phyloP scores from a whole-genome alignment of 148 eudicot genomes.

The Cornus florida region DNA sequence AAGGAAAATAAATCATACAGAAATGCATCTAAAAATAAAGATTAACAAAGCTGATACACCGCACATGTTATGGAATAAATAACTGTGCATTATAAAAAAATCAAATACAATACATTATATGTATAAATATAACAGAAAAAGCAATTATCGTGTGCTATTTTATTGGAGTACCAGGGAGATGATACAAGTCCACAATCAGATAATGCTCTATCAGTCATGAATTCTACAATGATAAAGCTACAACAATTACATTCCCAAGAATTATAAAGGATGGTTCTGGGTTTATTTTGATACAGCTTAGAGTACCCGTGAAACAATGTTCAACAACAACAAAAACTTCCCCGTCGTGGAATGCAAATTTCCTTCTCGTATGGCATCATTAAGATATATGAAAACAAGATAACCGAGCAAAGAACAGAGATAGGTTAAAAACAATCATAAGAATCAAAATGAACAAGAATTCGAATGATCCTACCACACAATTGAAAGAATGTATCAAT shows the following conservation, averaged over 20 bases:
- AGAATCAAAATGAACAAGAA: constrained; percentile 45
- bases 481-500: constrained; percentile 33
- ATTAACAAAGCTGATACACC: neutral
- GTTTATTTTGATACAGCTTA: constrained; percentile 39
- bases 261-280: constrained; percentile 17
- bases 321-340: constrained; percentile 36
- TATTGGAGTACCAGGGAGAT: constrained; percentile 32
- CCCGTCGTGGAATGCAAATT: constrained; percentile 23
- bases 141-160: constrained; percentile 34
- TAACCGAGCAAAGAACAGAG: constrained; percentile 18
- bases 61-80: neutral
- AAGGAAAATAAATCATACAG: neutral
- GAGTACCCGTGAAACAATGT: constrained; percentile 20
- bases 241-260: constrained; percentile 44
- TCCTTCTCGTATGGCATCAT: constrained; percentile 25
- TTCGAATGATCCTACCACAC: constrained; percentile 27
- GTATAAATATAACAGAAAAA: constrained; percentile 25
- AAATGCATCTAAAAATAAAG: neutral
- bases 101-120: neutral
- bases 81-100: neutral
- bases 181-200: constrained; percentile 42
- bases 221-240: constrained; percentile 58
- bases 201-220: constrained; percentile 31
- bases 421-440: constrained; percentile 37
- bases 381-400: constrained; percentile 25